phyloP scores from a whole-genome alignment of 208 protist genomes.

The Leishmania major region DNA sequence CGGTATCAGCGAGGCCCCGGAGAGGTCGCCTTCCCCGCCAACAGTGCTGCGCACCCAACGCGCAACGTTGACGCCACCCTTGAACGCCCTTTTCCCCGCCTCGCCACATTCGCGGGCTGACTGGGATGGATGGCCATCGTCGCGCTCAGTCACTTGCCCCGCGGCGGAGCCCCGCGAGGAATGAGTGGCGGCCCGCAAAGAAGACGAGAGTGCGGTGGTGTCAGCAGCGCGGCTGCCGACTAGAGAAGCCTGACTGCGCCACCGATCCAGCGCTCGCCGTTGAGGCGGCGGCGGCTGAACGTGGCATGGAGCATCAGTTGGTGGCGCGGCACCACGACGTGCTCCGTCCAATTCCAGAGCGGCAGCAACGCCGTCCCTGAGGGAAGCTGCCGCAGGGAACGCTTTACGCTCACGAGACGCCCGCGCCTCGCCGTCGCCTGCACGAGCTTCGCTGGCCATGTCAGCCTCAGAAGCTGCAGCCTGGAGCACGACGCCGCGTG shows the following conservation, averaged over 20 bases:
- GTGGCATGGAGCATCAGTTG: not conserved
- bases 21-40: slow-evolving; percentile 1
- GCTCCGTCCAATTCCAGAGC: not conserved
- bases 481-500: not conserved
- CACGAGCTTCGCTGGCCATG: not conserved
- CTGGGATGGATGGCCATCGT: not conserved
- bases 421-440: not conserved
- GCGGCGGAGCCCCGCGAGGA: not conserved
- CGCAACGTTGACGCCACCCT: slow-evolving; percentile 24
- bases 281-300: not conserved
- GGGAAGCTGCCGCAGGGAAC: not conserved
- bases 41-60: slow-evolving; percentile 20
- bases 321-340: not conserved
- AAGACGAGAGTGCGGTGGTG: not conserved
- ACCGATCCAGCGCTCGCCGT: not conserved
- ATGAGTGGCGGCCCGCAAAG: not conserved
- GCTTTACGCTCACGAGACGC: not conserved
- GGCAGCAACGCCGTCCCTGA: not conserved
- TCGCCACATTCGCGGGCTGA: not conserved
- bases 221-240: not conserved
- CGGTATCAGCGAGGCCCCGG: slow-evolving; percentile 1
- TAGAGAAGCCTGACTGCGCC: slow-evolving; percentile 2
- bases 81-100: not conserved
- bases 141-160: not conserved
- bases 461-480: not conserved